phyloP scores from a whole-genome alignment of 345 rosid genomes.

The Lepidium africanum region DNA sequence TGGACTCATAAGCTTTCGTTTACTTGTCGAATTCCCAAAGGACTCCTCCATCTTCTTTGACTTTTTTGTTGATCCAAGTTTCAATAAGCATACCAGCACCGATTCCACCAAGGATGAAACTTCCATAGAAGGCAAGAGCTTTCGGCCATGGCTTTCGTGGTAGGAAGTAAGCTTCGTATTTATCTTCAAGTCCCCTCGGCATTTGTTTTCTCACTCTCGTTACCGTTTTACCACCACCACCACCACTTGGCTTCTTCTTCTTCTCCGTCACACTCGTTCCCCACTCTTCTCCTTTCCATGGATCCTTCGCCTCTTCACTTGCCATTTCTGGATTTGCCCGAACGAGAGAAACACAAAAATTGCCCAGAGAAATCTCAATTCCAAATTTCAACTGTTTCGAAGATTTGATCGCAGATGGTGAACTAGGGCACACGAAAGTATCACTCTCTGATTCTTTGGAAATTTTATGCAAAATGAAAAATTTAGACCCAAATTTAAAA shows the following conservation, averaged over 20 bases:
- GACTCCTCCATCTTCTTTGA: conserved; percentile 42
- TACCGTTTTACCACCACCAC: conserved; percentile 29
- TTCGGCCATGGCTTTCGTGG: conserved; percentile 56
- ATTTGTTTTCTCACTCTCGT: conserved; percentile 52
- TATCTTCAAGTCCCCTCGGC: conserved; percentile 72
- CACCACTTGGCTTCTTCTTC: conserved; percentile 47
- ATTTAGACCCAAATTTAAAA: background rate
- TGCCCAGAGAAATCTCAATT: background rate
- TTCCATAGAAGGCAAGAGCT: conserved; percentile 66
- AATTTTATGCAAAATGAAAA: background rate
- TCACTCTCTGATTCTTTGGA: background rate
- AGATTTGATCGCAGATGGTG: background rate
- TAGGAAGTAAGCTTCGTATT: conserved; percentile 85
- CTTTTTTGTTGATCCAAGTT: conserved; percentile 81
- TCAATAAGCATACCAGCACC: conserved; percentile 89
- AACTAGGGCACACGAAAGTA: background rate
- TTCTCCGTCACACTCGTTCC: conserved; percentile 53
- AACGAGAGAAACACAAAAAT: background rate
- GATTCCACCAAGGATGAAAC: conserved; percentile 74
- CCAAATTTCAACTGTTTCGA: background rate
- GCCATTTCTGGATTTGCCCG: conserved; percentile 34
- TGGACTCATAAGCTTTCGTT: background rate
- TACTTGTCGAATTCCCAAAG: conserved; percentile 31
- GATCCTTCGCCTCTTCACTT: conserved; percentile 57
- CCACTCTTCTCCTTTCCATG: conserved; percentile 91